A percentile compares a stretch with the other conserved stretches of the same genome.
Conservation (phyloP, 805 yeast genomes). For the Saturnispora serradocipensis region DNA sequence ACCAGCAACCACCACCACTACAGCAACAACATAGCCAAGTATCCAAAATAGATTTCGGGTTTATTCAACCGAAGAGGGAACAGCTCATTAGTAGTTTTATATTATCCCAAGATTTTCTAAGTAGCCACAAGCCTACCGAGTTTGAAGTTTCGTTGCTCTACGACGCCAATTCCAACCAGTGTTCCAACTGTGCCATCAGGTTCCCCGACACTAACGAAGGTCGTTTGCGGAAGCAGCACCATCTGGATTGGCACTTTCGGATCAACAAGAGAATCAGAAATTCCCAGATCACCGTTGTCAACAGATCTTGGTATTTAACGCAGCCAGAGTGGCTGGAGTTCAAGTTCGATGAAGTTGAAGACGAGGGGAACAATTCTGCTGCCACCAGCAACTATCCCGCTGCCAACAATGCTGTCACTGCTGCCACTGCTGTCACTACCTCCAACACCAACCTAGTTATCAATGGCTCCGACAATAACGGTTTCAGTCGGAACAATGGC, state of each 20-base stretch:
- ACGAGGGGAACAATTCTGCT: slow-evolving; percentile 17
- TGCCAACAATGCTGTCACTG: not conserved
- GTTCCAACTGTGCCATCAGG: slow-evolving; percentile 85
- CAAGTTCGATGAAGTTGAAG: slow-evolving; percentile 56
- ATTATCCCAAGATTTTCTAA: slow-evolving; percentile 30
- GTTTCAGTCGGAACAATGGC: not conserved
- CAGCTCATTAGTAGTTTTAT: slow-evolving; percentile 18
- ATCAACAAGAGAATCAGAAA: slow-evolving; percentile 64
- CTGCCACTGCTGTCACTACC: not conserved
- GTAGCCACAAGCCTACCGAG: slow-evolving; percentile 28
- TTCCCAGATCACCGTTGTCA: slow-evolving; percentile 41
- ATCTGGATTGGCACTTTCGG: slow-evolving; percentile 94
- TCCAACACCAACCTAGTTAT: not conserved
- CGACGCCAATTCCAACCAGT: slow-evolving; percentile 63
- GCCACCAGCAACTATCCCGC: too few relatives aligned
- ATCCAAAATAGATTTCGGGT: slow-evolving; percentile 16
- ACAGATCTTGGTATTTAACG: slow-evolving; percentile 75
- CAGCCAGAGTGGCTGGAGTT: slow-evolving; percentile 65
- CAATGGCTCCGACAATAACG: not conserved
- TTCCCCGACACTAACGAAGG: slow-evolving; percentile 57
- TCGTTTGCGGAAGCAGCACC: slow-evolving; percentile 44
- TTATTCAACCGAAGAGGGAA: slow-evolving; percentile 14
- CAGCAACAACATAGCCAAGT: slow-evolving; percentile 16
- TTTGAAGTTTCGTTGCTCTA: slow-evolving; percentile 36
- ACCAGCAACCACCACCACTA: not conserved